Evolutionary conservation across 1,284 basidiomycete species (phyloP).

Genomic region (Trametes sp.): DNA sequence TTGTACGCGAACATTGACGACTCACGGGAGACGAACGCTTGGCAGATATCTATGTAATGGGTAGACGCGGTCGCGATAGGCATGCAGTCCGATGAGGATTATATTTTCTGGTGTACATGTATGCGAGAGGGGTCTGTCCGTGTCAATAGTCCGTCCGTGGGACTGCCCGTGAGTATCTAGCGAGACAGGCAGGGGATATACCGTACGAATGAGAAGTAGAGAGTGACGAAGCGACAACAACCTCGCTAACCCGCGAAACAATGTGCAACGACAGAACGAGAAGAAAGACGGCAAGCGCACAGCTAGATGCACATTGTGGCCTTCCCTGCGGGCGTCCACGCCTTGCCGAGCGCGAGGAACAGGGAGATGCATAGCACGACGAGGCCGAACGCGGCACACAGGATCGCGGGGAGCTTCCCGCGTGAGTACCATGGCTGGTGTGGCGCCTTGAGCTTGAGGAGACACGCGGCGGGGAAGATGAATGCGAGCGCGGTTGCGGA

Average conservation of each 20-base stretch:
- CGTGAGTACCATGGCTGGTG: slow-evolving; percentile 69
- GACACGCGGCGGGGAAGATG: slow-evolving; percentile 92
- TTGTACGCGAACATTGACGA: slow-evolving; percentile 40
- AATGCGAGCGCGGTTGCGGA: slow-evolving; percentile 95
- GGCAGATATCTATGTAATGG: background rate
- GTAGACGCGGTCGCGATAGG: background rate
- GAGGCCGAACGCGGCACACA: slow-evolving; percentile 79
- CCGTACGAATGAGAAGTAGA: background rate
- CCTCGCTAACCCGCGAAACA: background rate
- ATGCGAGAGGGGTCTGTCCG: slow-evolving; percentile 12
- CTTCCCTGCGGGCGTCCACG: slow-evolving; percentile 75
- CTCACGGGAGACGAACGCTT: background rate
- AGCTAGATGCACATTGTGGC: slow-evolving; percentile 70
- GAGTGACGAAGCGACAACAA: background rate
- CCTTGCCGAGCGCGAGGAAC: slow-evolving; percentile 76
- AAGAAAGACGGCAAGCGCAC: background rate
- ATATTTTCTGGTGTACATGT: slow-evolving; percentile 30
- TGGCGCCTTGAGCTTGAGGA: slow-evolving; percentile 74
- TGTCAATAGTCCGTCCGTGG: slow-evolving; percentile 20
- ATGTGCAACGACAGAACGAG: background rate
- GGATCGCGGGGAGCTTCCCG: slow-evolving; percentile 76
- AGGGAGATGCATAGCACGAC: slow-evolving; percentile 84
- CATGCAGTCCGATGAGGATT: background rate
- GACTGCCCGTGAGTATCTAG: slow-evolving; percentile 13
- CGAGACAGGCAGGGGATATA: slow-evolving; percentile 13